phyloP scores from a whole-genome alignment of 2,329 filamentous ascomycete species.

The Lachnellula willkommii region DNA sequence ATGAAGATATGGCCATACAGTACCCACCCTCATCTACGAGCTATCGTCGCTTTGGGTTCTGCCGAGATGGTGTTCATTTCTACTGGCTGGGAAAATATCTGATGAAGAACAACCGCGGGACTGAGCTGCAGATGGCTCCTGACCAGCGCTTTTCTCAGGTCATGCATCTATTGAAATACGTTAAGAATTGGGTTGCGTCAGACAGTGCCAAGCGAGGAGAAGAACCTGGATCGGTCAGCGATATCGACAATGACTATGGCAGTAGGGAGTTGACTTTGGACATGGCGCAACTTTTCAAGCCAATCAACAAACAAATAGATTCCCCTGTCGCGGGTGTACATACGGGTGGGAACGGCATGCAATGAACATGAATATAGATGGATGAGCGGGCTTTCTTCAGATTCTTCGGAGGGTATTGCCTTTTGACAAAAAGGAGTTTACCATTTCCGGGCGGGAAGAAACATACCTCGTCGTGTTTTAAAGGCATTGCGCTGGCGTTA shows the following conservation, averaged over 20 bases:
- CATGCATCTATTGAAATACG: slow-evolving; percentile 55
- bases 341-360: slow-evolving; percentile 18
- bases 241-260: slow-evolving; percentile 63
- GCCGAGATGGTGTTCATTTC: slow-evolving; percentile 65
- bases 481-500: slow-evolving; percentile 21
- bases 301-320: slow-evolving; percentile 43
- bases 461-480: too few relatives aligned
- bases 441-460: too few relatives aligned
- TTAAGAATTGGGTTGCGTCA: slow-evolving; percentile 54
- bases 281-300: slow-evolving; percentile 66
- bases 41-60: slow-evolving; percentile 60
- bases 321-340: slow-evolving; percentile 31
- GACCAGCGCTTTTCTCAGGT: slow-evolving; percentile 57
- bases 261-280: slow-evolving; percentile 60
- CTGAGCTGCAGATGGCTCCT: slow-evolving; percentile 50
- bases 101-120: slow-evolving; percentile 50
- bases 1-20: slow-evolving; percentile 62
- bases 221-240: slow-evolving; percentile 61
- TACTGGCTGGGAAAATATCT: slow-evolving; percentile 67
- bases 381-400: slow-evolving; percentile 15
- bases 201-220: slow-evolving; percentile 62
- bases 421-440: slow-evolving; percentile 8
- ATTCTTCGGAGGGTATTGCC: slow-evolving; percentile 19
- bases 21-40: slow-evolving; percentile 54
- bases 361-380: slow-evolving; percentile 14